Percentiles rank a stretch among this genome's conserved stretches.
These are phyloP conservation scores for Citrus mangshanensis DNA, from an alignment of 345 rosid species.

Conservation along the genomic window DNA sequence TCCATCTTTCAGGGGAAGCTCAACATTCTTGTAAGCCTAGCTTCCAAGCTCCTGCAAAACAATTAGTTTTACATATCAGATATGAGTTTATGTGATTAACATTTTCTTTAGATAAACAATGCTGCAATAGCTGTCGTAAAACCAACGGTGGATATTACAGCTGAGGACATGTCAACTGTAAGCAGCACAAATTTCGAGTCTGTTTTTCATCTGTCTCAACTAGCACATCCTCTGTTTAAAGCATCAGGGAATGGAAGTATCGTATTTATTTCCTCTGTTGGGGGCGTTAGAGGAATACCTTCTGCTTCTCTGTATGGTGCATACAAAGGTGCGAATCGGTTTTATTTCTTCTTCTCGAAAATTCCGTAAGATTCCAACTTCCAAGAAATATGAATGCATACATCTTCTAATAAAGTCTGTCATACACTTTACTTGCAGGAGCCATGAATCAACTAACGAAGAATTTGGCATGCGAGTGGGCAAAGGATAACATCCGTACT, in stretches of 20 bases:
- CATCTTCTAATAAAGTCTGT: background rate
- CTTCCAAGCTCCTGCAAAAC: too few species aligned
- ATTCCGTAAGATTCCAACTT: background rate
- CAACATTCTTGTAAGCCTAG: too few species aligned
- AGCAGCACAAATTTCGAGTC: constrained; percentile 5
- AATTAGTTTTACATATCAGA: background rate
- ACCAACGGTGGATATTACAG: background rate
- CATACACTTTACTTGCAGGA: constrained; percentile 20
- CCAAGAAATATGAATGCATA: background rate
- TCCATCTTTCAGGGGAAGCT: too few species aligned
- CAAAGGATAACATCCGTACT: constrained; percentile 39
- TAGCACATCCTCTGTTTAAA: constrained; percentile 46
- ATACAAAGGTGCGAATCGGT: background rate
- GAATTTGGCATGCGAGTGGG: constrained; percentile 57
- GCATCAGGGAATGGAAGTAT: constrained; percentile 42
- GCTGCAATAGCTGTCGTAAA: background rate
- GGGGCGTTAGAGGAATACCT: background rate
- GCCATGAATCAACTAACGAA: constrained; percentile 45
- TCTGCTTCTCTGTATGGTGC: background rate
- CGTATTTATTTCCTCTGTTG: constrained; percentile 12
- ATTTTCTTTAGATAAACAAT: background rate
- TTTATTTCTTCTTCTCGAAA: background rate
- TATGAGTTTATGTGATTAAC: background rate
- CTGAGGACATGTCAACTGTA: constrained; percentile 2
- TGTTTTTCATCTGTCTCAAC: constrained; percentile 29